These are phyloP conservation scores for Chaetomiaceae sp. DNA, from an alignment of 2,329 filamentous ascomycete genomes.

Conservation along the genomic window DNA sequence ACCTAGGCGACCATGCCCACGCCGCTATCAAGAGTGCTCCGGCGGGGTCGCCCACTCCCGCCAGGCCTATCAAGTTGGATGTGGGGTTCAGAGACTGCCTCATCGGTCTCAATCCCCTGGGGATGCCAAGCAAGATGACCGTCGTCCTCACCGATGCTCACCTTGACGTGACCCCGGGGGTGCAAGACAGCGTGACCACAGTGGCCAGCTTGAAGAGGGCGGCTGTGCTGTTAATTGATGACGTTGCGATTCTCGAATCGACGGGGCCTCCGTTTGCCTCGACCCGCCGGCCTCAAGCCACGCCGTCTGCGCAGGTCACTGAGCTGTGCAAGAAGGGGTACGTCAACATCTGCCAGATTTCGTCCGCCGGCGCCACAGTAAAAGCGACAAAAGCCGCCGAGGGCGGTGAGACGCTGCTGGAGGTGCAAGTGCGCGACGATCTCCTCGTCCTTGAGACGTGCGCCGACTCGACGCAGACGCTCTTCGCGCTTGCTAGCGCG, in stretches of 20 bases:
- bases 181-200: constrained; percentile 57
- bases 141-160: constrained; percentile 74
- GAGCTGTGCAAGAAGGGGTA: constrained; percentile 63
- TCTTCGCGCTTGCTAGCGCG: constrained; percentile 72
- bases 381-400: constrained; percentile 52
- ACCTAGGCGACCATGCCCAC: constrained; percentile 60
- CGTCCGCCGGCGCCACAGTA: constrained; percentile 65
- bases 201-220: constrained; percentile 69
- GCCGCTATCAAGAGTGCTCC: constrained; percentile 36
- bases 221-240: constrained; percentile 76
- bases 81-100: constrained; percentile 76
- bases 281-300: constrained; percentile 31
- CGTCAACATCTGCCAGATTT: constrained; percentile 81
- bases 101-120: constrained; percentile 76
- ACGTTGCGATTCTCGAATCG: constrained; percentile 45
- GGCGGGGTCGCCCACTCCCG: constrained; percentile 21
- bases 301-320: constrained; percentile 45
- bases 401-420: constrained; percentile 60
- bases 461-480: constrained; percentile 91
- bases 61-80: constrained; percentile 59
- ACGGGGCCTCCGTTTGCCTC: constrained; percentile 35
- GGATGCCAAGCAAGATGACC: constrained; percentile 66
- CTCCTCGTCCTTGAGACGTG: constrained; percentile 89
- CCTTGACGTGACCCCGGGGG: constrained; percentile 61
- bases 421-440: constrained; percentile 78